These are phyloP conservation scores for Paraphoma chrysanthemicola DNA, from an alignment of 2,329 filamentous ascomycete genomes.

Conservation along the genomic window DNA sequence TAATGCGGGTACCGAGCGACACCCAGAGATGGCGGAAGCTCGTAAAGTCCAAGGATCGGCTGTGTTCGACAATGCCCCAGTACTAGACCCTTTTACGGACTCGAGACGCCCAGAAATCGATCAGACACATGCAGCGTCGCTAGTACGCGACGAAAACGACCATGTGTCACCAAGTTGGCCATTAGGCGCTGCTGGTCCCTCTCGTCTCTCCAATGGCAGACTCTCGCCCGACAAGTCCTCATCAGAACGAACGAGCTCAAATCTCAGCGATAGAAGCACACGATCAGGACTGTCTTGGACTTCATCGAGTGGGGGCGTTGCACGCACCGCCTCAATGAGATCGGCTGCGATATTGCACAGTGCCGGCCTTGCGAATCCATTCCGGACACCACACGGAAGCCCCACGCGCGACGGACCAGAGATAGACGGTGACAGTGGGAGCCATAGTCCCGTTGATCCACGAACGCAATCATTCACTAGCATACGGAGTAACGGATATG, in stretches of 20 bases:
- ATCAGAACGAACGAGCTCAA: constrained; percentile 61
- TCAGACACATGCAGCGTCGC: constrained; percentile 28
- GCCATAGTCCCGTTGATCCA: constrained; percentile 27
- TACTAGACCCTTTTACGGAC: constrained; percentile 53
- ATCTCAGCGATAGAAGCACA: constrained; percentile 61
- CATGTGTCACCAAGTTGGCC: constrained; percentile 18
- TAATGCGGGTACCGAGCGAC: constrained; percentile 14
- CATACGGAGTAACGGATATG: constrained; percentile 45
- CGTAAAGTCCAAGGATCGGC: constrained; percentile 21
- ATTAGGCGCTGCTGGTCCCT: constrained; percentile 11
- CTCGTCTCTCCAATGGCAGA: constrained; percentile 39
- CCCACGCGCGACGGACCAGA: constrained; percentile 31
- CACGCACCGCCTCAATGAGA: constrained; percentile 54
- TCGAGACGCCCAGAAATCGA: constrained; percentile 36
- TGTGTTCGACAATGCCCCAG: constrained; percentile 38
- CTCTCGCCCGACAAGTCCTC: constrained; percentile 57
- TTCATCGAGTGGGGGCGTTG: constrained; percentile 50
- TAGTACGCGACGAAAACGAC: not conserved
- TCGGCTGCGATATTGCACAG: constrained; percentile 50
- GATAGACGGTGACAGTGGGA: constrained; percentile 22
- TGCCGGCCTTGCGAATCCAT: constrained; percentile 36
- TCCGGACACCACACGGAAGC: constrained; percentile 42
- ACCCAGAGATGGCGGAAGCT: constrained; percentile 35
- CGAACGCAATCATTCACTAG: constrained; percentile 42
- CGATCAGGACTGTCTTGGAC: constrained; percentile 53